Conservation (phyloP, 345 rosid species). For the Pistacia vera region DNA sequence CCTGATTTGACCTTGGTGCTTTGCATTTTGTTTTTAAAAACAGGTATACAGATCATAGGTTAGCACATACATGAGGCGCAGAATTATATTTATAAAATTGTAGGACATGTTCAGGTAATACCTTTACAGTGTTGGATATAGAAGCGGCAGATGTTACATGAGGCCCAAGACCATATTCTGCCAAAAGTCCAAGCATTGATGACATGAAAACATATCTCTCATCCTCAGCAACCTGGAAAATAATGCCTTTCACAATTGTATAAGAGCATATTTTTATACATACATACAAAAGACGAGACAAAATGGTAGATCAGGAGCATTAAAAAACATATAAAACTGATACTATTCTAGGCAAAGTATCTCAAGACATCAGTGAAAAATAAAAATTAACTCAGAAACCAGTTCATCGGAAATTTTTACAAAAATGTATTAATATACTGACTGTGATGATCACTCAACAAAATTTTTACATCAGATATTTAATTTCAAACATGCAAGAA, state of each 20-base stretch:
- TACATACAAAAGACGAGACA: background rate
- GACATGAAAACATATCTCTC: constrained; percentile 81
- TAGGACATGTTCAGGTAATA: constrained; percentile 24
- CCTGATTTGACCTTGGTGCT: background rate
- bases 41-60: background rate
- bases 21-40: background rate
- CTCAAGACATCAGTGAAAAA: background rate
- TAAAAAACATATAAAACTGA: constrained; percentile 1
- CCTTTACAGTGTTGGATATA: constrained; percentile 73
- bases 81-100: background rate
- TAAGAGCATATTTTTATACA: background rate
- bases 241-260: background rate
- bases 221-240: constrained; percentile 71
- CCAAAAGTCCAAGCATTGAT: constrained; percentile 85
- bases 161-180: constrained; percentile 78
- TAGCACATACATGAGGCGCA: background rate
- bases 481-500: background rate
- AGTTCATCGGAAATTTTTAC: background rate
- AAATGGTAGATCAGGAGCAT: background rate
- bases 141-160: constrained; percentile 69
- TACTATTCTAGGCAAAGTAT: background rate
- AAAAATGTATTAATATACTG: background rate
- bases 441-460: background rate
- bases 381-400: background rate
- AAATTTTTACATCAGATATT: background rate